A percentile compares a stretch with the other conserved stretches of the same genome.
phyloP scores from a whole-genome alignment of 768 basidiomycete genomes.

The Mycena metata region DNA sequence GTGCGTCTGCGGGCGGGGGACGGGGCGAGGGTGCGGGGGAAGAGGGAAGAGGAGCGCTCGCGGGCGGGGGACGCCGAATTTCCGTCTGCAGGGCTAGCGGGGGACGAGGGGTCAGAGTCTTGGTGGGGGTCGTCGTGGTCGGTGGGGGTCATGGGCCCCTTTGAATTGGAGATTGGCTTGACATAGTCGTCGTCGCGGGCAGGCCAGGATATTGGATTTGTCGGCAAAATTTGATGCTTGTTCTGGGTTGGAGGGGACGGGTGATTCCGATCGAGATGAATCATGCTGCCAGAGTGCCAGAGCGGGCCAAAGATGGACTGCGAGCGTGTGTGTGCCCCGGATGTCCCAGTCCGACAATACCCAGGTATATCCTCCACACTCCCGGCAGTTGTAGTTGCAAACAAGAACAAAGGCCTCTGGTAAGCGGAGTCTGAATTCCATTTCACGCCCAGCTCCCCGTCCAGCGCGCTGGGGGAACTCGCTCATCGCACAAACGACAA shows the following conservation, averaged over 20 bases:
- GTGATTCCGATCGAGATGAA: constrained; percentile 67
- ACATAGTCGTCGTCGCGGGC: constrained; percentile 40
- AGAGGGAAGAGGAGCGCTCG: constrained; percentile 69
- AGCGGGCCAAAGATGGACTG: background rate
- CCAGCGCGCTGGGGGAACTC: background rate
- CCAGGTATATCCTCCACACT: no score
- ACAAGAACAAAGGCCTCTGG: constrained; percentile 3
- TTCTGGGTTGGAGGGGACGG: constrained; percentile 51
- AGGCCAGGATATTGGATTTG: constrained; percentile 52
- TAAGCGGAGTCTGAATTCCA: constrained; percentile 7
- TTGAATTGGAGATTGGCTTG: background rate
- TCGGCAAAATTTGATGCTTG: constrained; percentile 58
- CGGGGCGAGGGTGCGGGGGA: constrained; percentile 65
- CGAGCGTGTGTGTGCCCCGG: background rate
- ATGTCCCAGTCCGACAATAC: no score
- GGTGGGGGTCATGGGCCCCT: constrained; percentile 42
- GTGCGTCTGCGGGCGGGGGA: constrained; percentile 37
- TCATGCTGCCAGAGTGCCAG: constrained; percentile 50
- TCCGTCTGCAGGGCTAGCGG: constrained; percentile 44
- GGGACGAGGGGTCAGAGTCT: constrained; percentile 34
- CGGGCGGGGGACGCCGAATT: constrained; percentile 47
- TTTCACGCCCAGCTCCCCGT: background rate
- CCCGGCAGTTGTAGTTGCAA: no score
- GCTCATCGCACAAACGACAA: background rate
- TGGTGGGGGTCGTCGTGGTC: constrained; percentile 38